A percentile compares a stretch with the other conserved stretches of the same genome.
phyloP scores from a whole-genome alignment of 2,329 filamentous ascomycete species.

The Colletotrichum sp. region DNA sequence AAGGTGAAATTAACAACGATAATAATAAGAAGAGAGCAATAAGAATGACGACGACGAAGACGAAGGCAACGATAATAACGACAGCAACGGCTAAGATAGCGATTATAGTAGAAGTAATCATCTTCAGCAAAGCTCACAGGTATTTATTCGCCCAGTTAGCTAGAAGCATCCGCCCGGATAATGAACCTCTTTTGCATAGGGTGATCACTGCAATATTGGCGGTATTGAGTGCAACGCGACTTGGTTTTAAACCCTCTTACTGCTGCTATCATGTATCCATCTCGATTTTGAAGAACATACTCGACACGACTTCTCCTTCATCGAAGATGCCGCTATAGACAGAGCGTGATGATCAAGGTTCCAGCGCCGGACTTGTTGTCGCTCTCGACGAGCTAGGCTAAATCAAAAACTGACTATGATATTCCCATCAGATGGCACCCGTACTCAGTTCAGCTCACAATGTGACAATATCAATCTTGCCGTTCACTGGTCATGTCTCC shows the following conservation, averaged over 20 bases:
- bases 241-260: background rate
- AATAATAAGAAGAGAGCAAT: too few species aligned
- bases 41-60: too few species aligned
- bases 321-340: background rate
- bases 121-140: too few species aligned
- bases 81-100: too few species aligned
- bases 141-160: too few species aligned
- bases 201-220: background rate
- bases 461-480: background rate
- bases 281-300: rapidly evolving
- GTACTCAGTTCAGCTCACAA: background rate
- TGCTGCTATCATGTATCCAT: background rate
- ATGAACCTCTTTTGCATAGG: too few species aligned
- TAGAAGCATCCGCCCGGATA: too few species aligned
- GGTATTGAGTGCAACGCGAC: background rate
- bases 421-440: background rate
- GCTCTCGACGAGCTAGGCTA: background rate
- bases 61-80: too few species aligned
- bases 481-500: background rate
- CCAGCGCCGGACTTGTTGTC: background rate
- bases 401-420: rapidly evolving
- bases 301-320: background rate
- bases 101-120: too few species aligned
- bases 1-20: too few species aligned
- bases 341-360: background rate